Evolutionary conservation across 768 basidiomycete species (phyloP), one percentile per base, ranked within the genome.

Genomic region (Hypholoma fasciculare): DNA sequence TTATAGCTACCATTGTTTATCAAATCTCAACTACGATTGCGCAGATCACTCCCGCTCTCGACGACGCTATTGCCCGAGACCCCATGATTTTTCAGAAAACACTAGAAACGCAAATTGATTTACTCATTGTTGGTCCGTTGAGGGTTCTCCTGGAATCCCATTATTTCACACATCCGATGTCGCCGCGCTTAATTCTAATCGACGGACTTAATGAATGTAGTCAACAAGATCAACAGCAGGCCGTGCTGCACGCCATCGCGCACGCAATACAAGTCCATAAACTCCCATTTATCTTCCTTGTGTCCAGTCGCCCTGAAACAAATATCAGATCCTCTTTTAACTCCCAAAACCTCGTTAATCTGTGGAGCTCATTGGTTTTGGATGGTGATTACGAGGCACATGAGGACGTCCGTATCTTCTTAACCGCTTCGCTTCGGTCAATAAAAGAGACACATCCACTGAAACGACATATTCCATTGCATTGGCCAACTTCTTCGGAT

Each of bases 131-230:
- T 16, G 5, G 17, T 3, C 36, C 52, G 7, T 4, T 38, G 4
- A 7, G 36, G 7, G 3, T 5, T 23, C n/a, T 51, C 16, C 16
- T 20, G 40, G 26, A 17, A 5, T 17, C n/a, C n/a, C n/a, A n/a
- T n/a, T n/a, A n/a, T 20, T 36, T 37, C 6, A 5, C 8, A 7
- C 27, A 51, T 26, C 12, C 12, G 4, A 12, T 2, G 1, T 7
- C 23, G 3, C 34, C 16, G 20, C 49, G 34, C 8, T 4, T 54
- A 3, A 43, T 54, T n/a, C 17, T 54, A 13, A 44, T 54, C 14
- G 53, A 54, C 20, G 53, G 53, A 3, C 53, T 44, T 4, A 40
- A 54, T n/a, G 53, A 54, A 44, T 54, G 53, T 44, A 19, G 1
- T 39, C 2, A 40, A 19, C 37, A 19, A 14, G 40, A n/a, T 30